Percentiles rank a stretch among this genome's conserved stretches.
Conservation (phyloP, 2,329 filamentous ascomycete genomes). For the Fusarium pseudocircinatum region DNA sequence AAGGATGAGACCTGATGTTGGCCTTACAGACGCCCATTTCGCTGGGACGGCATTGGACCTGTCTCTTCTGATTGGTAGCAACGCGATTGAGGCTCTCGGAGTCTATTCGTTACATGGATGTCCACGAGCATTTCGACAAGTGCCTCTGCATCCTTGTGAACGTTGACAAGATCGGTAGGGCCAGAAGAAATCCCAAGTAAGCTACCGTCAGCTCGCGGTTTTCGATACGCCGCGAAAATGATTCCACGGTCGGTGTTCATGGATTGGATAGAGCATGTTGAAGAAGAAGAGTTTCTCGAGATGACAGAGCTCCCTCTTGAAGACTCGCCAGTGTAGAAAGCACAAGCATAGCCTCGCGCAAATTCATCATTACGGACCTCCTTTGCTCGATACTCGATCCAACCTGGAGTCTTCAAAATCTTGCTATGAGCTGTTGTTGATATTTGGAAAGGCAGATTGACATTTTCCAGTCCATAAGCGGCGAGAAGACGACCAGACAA, state of each 20-base stretch:
- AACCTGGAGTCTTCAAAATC: conserved; percentile 59
- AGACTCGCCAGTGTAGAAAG: conserved; percentile 60
- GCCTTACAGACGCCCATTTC: conserved; percentile 6
- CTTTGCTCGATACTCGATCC: conserved; percentile 63
- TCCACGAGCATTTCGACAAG: conserved; percentile 64
- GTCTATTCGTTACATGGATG: conserved; percentile 55
- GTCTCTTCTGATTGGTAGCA: conserved; percentile 48
- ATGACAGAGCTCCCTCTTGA: conserved; percentile 41
- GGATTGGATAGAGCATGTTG: conserved; percentile 36
- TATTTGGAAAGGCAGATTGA: conserved; percentile 63
- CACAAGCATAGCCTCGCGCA: conserved; percentile 61
- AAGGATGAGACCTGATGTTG: neutral
- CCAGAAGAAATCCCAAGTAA: conserved; percentile 48
- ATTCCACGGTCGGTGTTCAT: conserved; percentile 59
- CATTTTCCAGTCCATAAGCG: conserved; percentile 62
- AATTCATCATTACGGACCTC: conserved; percentile 56
- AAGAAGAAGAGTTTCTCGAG: conserved; percentile 40
- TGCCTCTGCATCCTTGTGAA: conserved; percentile 61
- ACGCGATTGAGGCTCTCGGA: conserved; percentile 44
- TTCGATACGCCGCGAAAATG: conserved; percentile 66
- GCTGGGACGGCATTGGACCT: conserved; percentile 50
- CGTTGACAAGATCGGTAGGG: conserved; percentile 55
- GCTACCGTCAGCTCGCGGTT: conserved; percentile 53
- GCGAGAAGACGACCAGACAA: conserved; percentile 63
- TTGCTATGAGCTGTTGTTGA: conserved; percentile 60